phyloP scores from a whole-genome alignment of 2,329 filamentous ascomycete genomes.

The Sphaerulina vaccinii region DNA sequence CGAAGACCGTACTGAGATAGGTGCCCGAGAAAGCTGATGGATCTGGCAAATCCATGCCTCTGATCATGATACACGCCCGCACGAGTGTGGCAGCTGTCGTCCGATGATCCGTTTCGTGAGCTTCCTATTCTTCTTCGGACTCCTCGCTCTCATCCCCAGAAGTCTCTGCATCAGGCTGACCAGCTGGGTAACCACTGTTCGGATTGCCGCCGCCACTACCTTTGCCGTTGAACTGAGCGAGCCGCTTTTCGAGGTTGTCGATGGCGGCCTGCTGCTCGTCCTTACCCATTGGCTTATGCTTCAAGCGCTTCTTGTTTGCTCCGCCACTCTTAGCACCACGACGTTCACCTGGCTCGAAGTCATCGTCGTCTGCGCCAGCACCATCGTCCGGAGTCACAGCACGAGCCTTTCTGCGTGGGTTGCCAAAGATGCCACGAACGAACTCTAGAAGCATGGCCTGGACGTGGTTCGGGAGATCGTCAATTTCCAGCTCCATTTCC shows the following conservation, averaged over 20 bases:
- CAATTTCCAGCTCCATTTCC: constrained; percentile 65
- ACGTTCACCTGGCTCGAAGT: constrained; percentile 44
- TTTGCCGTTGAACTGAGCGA: constrained; percentile 40
- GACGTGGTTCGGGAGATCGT: constrained; percentile 55
- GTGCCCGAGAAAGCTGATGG: too few relatives aligned
- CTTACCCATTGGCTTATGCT: constrained; percentile 77
- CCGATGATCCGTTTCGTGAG: too few relatives aligned
- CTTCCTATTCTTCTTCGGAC: constrained; percentile 37
- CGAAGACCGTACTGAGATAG: too few relatives aligned
- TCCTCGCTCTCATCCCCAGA: constrained; percentile 39
- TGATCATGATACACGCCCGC: too few relatives aligned
- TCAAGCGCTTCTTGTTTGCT: constrained; percentile 61
- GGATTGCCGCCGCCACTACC: constrained; percentile 28
- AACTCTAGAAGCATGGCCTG: constrained; percentile 57
- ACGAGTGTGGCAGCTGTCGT: too few relatives aligned
- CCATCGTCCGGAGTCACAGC: constrained; percentile 36
- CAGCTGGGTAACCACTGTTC: constrained; percentile 19
- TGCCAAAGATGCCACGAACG: constrained; percentile 47
- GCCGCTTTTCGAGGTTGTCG: constrained; percentile 60
- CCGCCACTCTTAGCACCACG: constrained; percentile 23
- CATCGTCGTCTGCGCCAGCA: constrained; percentile 45
- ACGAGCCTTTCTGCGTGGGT: constrained; percentile 30
- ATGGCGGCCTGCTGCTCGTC: constrained; percentile 68
- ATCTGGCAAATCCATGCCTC: too few relatives aligned
- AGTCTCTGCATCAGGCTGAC: constrained; percentile 24